phyloP scores from a whole-genome alignment of 805 yeast genomes.

The Barnettozyma vustinii region DNA sequence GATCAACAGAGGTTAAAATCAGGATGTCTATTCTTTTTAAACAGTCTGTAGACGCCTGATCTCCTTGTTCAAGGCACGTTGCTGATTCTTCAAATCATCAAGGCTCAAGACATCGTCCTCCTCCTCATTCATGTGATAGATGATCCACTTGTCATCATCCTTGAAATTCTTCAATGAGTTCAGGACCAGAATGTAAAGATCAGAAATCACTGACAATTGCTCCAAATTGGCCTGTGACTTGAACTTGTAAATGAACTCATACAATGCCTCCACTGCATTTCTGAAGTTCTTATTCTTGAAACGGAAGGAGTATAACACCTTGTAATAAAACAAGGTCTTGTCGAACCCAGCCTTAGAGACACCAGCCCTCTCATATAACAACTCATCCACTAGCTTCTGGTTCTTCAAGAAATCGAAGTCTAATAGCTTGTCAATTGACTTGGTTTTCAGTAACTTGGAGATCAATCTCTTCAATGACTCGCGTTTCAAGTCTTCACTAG shows the following conservation, averaged over 20 bases:
- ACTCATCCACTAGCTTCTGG: conserved; percentile 35
- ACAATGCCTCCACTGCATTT: conserved; percentile 41
- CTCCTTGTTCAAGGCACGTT: conserved; percentile 1
- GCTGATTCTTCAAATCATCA: conserved; percentile 6
- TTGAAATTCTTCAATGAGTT: conserved; percentile 34
- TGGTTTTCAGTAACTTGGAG: conserved; percentile 32
- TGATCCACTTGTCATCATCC: conserved; percentile 37
- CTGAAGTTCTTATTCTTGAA: conserved; percentile 44
- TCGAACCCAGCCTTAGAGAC: conserved; percentile 22
- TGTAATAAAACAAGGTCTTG: conserved; percentile 38
- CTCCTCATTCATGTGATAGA: conserved; percentile 21
- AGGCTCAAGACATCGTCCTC: conserved; percentile 19
- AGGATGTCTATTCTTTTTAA: background rate
- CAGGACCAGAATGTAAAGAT: conserved; percentile 35
- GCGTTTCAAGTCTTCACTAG: conserved; percentile 11
- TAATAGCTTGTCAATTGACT: conserved; percentile 34
- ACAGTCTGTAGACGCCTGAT: conserved; percentile 2
- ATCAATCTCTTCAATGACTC: conserved; percentile 32
- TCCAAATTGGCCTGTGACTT: conserved; percentile 4
- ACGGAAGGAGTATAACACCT: conserved; percentile 48
- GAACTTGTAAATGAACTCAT: conserved; percentile 33
- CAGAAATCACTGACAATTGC: conserved; percentile 21
- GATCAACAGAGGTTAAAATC: conserved; percentile 50
- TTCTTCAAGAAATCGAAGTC: conserved; percentile 41
- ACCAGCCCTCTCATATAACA: conserved; percentile 30